A percentile compares a stretch with the other conserved stretches of the same genome.
Conservation (phyloP, 1,284 basidiomycete genomes). For the Cutaneotrichosporon sp. region DNA sequence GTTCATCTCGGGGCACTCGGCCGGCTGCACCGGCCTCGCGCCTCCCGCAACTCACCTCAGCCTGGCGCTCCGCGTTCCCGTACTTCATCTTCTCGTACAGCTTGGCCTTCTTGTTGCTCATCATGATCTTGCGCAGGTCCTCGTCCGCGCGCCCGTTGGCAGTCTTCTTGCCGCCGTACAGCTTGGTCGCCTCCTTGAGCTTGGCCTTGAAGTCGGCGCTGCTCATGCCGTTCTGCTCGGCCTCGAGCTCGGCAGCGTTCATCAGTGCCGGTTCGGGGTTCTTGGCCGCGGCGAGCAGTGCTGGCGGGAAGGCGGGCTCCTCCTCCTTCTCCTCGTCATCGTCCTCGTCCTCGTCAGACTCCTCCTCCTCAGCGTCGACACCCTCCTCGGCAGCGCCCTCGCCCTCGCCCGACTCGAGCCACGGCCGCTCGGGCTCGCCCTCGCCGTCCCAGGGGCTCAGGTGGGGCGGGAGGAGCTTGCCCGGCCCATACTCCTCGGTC, state of each 20-base stretch:
- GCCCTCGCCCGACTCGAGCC: constrained; percentile 52
- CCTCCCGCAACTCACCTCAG: constrained; percentile 84
- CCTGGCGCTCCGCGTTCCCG: constrained; percentile 73
- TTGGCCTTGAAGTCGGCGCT: constrained; percentile 80
- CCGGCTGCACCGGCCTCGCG: no score
- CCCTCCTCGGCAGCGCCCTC: constrained; percentile 37
- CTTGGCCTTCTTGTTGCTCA: constrained; percentile 96
- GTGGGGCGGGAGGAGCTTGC: constrained; percentile 87
- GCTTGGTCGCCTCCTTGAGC: constrained; percentile 68
- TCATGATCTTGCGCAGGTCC: constrained; percentile 97
- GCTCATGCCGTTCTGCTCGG: constrained; percentile 85
- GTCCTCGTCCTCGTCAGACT: constrained; percentile 50
- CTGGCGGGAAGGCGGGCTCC: constrained; percentile 53
- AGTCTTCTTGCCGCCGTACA: constrained; percentile 39
- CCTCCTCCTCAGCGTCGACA: no score
- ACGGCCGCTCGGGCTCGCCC: constrained; percentile 64
- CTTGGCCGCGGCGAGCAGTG: constrained; percentile 61
- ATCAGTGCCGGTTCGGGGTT: constrained; percentile 70
- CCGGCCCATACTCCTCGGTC: constrained; percentile 84
- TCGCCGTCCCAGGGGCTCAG: constrained; percentile 90
- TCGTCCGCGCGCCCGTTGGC: constrained; percentile 61
- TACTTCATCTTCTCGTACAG: constrained; percentile 95
- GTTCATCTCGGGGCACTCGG: no score
- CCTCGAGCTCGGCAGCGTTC: constrained; percentile 87
- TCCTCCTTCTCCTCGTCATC: constrained; percentile 49